Evolutionary conservation across 2,329 filamentous ascomycete species (phyloP).

Genomic region (Saccharata proteae): DNA sequence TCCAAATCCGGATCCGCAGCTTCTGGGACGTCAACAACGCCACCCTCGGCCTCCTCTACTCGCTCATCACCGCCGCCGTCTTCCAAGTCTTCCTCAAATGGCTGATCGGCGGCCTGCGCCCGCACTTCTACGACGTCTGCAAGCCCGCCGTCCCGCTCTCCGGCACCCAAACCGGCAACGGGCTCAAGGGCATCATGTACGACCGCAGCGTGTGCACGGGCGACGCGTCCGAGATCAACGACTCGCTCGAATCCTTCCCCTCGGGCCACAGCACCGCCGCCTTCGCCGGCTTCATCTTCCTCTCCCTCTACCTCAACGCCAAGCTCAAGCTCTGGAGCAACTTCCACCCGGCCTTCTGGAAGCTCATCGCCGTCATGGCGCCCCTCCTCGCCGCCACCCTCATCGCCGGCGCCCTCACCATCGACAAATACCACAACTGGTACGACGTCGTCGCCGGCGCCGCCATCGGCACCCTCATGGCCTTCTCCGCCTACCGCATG

Average conservation of each 20-base stretch:
- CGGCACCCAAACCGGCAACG: constrained; percentile 33
- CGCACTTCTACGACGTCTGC: constrained; percentile 44
- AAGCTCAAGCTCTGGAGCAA: constrained; percentile 66
- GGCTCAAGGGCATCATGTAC: constrained; percentile 52
- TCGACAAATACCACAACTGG: constrained; percentile 60
- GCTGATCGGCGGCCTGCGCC: constrained; percentile 57
- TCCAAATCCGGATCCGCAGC: constrained; percentile 51
- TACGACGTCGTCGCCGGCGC: constrained; percentile 60
- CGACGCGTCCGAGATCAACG: constrained; percentile 51
- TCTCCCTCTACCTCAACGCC: constrained; percentile 64
- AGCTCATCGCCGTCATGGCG: constrained; percentile 51
- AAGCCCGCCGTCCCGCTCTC: constrained; percentile 43
- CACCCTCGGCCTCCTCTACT: constrained; percentile 56
- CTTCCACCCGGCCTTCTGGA: constrained; percentile 65
- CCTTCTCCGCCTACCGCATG: constrained; percentile 55
- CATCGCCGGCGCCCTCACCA: constrained; percentile 57
- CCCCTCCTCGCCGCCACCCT: constrained; percentile 56
- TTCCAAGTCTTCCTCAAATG: constrained; percentile 69
- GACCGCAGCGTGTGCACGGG: constrained; percentile 60
- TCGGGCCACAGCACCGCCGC: constrained; percentile 63
- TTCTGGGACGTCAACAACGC: constrained; percentile 53
- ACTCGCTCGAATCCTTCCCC: constrained; percentile 59
- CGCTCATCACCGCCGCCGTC: constrained; percentile 56
- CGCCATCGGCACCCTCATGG: constrained; percentile 52
- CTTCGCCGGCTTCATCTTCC: constrained; percentile 58